Evolutionary conservation across 2,329 filamentous ascomycete species (phyloP), one percentile per base, ranked within the genome.

Genomic region (Macrophomina tecta): DNA sequence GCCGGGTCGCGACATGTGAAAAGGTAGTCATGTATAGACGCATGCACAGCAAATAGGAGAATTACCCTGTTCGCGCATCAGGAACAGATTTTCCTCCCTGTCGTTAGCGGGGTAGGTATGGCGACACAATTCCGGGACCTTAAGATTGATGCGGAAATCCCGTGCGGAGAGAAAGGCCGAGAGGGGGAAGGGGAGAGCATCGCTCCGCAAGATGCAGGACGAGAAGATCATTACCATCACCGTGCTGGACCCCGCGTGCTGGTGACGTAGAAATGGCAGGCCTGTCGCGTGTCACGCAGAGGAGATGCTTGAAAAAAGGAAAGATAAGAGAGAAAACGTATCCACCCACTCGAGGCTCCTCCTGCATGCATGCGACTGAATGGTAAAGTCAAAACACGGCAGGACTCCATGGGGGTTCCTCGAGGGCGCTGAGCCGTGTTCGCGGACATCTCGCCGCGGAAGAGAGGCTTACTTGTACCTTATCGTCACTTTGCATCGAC

Each of bases 261-360:
- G 5, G 30, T 62, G 58, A 62, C 58, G 58, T 62, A 38, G 8
- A 8, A 30, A 7, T 14, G 23, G 45, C 56, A 49, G 16, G 11
- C n/a, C 16, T 38, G 42, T 62, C 58, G 58, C 58, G 58, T 62
- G 58, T 49, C 34, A 9, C n/a, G 18, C 58, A 62, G 38, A 45
- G 45, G 49, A 62, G 30, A 30, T 36, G 58, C 58, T 23, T 23
- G 23, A 38, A 32, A 16, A 32, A n/a, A 23, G 58, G n/a, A 5
- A 18, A 8, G 9, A 23, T 32, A 61, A 48, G 48, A 36, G 56
- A 36, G 28, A 36, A 12, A 5, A 23, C 30, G 8, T 4, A 12
- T 14, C 28, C 14, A 30, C 14, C 28, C 9, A 12, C 12, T 34
- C 28, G 49, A 5, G 30, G 28, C 9, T 12, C 18, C 51, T 34